Conservation (phyloP, 2,329 filamentous ascomycete species). For the Diaporthe sp. region DNA sequence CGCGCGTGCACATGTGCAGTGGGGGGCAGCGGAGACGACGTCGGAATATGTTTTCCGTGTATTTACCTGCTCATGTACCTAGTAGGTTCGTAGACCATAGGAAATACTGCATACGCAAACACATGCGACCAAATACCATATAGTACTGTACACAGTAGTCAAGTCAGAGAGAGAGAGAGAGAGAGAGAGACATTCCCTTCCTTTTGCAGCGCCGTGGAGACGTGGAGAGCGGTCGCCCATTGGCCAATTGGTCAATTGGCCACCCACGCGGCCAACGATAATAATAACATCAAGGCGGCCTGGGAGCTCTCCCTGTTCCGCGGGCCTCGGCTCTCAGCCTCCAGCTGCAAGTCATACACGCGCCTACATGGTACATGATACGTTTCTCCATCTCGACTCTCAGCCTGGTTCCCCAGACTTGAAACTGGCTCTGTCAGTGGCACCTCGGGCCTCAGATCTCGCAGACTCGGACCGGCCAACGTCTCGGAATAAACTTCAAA, state of each 20-base stretch:
- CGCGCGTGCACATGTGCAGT: background rate
- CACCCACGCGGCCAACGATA: background rate
- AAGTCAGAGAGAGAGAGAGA: background rate
- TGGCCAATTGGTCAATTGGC: constrained; percentile 8
- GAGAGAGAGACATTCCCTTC: background rate
- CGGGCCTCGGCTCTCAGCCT: constrained; percentile 20
- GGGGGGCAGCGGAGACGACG: background rate
- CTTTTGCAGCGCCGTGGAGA: background rate
- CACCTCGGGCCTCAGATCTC: constrained; percentile 21
- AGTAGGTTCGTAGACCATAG: background rate
- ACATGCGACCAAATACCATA: background rate
- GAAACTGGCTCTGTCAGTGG: constrained; percentile 24
- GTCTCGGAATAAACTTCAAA: constrained; percentile 19
- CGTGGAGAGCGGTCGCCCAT: background rate
- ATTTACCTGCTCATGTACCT: background rate
- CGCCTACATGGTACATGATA: constrained; percentile 25
- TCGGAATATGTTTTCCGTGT: background rate
- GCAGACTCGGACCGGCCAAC: constrained; percentile 25
- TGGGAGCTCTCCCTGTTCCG: constrained; percentile 21
- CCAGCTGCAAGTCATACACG: constrained; percentile 29
- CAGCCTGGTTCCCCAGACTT: constrained; percentile 26
- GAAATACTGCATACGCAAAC: background rate
- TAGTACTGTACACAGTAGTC: background rate
- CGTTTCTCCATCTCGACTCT: constrained; percentile 23
- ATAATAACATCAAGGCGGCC: constrained; percentile 16